Percentiles rank a stretch among this genome's conserved stretches.
phyloP scores from a whole-genome alignment of 1,139 yeast species.

The Sugiyamaella sp. region DNA sequence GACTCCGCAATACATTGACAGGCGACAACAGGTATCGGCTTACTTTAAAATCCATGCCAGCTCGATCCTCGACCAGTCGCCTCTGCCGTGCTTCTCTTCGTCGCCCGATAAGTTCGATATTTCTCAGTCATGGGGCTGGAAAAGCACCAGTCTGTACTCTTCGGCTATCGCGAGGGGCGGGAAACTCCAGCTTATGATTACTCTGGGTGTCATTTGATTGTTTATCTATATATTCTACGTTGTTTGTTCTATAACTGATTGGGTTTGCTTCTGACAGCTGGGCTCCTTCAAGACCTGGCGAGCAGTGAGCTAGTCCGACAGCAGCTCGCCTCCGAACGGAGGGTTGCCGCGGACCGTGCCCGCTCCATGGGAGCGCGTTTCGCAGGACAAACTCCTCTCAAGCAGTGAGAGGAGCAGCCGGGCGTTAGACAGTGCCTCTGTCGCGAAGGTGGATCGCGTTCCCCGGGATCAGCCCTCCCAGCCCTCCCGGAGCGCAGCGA shows the following conservation, averaged over 20 bases:
- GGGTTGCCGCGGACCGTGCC: too few species aligned
- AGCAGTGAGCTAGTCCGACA: too few species aligned
- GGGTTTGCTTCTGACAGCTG: neutral
- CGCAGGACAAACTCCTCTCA: too few species aligned
- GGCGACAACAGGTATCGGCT: constrained; percentile 49
- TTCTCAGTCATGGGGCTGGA: constrained; percentile 62
- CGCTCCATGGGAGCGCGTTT: too few species aligned
- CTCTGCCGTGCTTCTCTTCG: constrained; percentile 54
- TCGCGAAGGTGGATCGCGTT: too few species aligned
- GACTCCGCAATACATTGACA: constrained; percentile 40
- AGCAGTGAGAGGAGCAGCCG: too few species aligned
- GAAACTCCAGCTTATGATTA: constrained; percentile 53
- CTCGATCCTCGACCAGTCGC: constrained; percentile 48
- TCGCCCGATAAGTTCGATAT: constrained; percentile 54
- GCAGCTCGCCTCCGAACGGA: too few species aligned
- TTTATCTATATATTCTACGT: neutral
- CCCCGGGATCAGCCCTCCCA: too few species aligned
- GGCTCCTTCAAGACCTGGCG: too few species aligned
- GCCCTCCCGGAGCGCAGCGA: too few species aligned
- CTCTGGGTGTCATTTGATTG: constrained; percentile 48
- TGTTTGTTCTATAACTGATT: neutral
- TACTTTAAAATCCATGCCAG: constrained; percentile 57
- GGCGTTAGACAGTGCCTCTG: too few species aligned
- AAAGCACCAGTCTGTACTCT: constrained; percentile 52
- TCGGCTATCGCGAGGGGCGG: constrained; percentile 47